These are phyloP conservation scores for Rugonectria rugulosa DNA, from an alignment of 2,329 filamentous ascomycete species.

Conservation along the genomic window DNA sequence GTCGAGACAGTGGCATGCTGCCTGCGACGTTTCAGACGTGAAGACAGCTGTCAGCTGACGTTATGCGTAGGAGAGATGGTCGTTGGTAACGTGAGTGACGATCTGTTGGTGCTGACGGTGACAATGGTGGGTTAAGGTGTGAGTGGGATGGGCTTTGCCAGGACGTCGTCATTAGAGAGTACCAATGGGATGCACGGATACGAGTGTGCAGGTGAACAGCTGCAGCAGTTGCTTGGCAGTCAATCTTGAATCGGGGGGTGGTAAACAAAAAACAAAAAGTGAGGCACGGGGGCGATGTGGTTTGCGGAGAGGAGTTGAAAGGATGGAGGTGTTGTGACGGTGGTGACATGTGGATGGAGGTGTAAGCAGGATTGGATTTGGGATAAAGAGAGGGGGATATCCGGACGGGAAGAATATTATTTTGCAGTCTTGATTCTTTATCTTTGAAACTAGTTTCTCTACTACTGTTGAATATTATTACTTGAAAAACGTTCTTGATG, in stretches of 20 bases:
- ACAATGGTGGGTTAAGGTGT: not conserved
- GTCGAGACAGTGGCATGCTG: no score
- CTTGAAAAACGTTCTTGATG: not conserved
- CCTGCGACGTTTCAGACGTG: not conserved
- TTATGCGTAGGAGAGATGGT: not conserved
- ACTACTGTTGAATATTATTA: not conserved
- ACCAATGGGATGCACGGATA: not conserved
- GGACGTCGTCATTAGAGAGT: not conserved
- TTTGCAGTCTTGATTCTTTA: not conserved
- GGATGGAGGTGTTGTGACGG: no score
- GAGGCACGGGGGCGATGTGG: not conserved
- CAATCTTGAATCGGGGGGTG: not conserved
- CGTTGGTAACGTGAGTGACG: not conserved
- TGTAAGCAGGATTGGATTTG: not conserved
- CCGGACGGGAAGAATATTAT: not conserved
- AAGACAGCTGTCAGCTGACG: not conserved
- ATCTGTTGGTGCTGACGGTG: not conserved
- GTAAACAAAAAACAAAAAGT: not conserved
- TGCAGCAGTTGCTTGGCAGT: not conserved
- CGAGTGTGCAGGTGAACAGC: not conserved
- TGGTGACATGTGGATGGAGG: not conserved
- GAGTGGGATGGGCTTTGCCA: not conserved
- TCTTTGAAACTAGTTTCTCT: not conserved
- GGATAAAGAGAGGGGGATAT: not conserved
- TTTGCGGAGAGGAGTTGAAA: not conserved